A percentile compares a stretch with the other conserved stretches of the same genome.
phyloP scores from a whole-genome alignment of 306 rosid species.

The Herpetospermum pedunculosum region DNA sequence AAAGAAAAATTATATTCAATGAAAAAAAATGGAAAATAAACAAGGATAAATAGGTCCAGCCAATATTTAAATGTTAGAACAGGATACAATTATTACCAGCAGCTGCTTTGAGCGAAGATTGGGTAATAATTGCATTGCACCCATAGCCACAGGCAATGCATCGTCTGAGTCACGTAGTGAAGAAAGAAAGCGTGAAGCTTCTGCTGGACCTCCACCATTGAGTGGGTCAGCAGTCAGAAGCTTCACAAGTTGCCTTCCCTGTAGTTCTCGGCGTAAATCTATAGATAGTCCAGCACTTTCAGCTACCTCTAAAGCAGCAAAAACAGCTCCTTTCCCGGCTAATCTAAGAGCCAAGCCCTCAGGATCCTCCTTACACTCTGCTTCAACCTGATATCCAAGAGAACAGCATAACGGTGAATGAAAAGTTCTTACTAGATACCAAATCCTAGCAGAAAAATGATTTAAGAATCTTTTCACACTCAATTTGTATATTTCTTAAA shows the following conservation, averaged over 20 bases:
- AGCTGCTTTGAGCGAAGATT: slow-evolving; percentile 95
- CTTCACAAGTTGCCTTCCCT: slow-evolving; percentile 97
- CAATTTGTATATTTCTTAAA: slow-evolving; percentile 8
- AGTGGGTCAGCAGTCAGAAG: slow-evolving; percentile 98
- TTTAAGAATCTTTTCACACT: neutral
- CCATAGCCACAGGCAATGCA: slow-evolving; percentile 98
- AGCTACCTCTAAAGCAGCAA: slow-evolving; percentile 97
- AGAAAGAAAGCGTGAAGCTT: slow-evolving; percentile 98
- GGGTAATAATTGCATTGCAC: slow-evolving; percentile 96
- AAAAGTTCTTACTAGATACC: neutral
- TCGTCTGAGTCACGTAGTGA: slow-evolving; percentile 85
- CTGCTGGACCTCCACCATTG: slow-evolving; percentile 97
- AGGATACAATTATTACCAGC: slow-evolving; percentile 51
- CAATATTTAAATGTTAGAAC: slow-evolving; percentile 4
- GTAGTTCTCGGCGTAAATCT: slow-evolving; percentile 87
- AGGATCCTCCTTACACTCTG: slow-evolving; percentile 93
- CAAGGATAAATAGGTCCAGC: neutral
- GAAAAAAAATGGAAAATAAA: slow-evolving; percentile 16
- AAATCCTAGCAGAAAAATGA: neutral
- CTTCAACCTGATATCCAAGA: slow-evolving; percentile 66
- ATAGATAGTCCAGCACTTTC: slow-evolving; percentile 88
- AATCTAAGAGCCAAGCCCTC: slow-evolving; percentile 94
- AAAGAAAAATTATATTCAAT: slow-evolving; percentile 15
- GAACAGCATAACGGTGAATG: neutral
- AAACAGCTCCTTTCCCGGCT: slow-evolving; percentile 97